Percentiles rank a stretch among this genome's conserved stretches.
These are phyloP conservation scores for Hebeloma cylindrosporum DNA, from an alignment of 768 basidiomycete genomes.

Conservation along the genomic window DNA sequence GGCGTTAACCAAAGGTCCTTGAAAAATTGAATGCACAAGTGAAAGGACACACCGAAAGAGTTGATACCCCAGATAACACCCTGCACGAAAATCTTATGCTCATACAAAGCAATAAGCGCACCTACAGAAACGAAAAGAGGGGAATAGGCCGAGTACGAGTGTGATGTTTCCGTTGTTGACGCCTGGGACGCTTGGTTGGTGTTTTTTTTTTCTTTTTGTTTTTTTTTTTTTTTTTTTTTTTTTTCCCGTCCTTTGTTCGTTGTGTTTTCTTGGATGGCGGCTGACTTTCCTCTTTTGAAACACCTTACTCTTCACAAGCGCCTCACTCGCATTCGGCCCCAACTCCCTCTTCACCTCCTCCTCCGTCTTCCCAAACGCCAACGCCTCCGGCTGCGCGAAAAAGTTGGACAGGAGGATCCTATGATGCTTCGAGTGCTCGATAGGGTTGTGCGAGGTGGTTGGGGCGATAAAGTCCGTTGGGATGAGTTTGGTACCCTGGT, in stretches of 20 bases:
- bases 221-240: too few relatives aligned
- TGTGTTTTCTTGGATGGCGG: too few relatives aligned
- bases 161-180: constrained; percentile 87
- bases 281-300: constrained; percentile 96
- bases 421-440: constrained; percentile 86
- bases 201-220: too few relatives aligned
- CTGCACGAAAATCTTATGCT: constrained; percentile 99
- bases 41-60: constrained; percentile 76
- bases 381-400: constrained; percentile 96
- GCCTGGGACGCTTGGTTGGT: constrained; percentile 95
- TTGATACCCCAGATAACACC: constrained; percentile 99
- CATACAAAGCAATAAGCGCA: constrained; percentile 87
- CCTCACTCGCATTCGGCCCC: constrained; percentile 69
- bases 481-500: constrained; percentile 91
- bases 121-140: constrained; percentile 30
- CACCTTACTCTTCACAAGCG: constrained; percentile 93
- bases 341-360: constrained; percentile 75
- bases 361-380: constrained; percentile 98
- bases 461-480: constrained; percentile 93
- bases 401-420: constrained; percentile 97
- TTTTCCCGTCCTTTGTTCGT: too few relatives aligned
- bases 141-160: constrained; percentile 28
- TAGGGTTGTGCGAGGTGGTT: constrained; percentile 86
- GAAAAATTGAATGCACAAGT: neutral
- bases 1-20: neutral